phyloP scores from a whole-genome alignment of 495 filamentous ascomycete genomes.

The Neurospora sublineolata region DNA sequence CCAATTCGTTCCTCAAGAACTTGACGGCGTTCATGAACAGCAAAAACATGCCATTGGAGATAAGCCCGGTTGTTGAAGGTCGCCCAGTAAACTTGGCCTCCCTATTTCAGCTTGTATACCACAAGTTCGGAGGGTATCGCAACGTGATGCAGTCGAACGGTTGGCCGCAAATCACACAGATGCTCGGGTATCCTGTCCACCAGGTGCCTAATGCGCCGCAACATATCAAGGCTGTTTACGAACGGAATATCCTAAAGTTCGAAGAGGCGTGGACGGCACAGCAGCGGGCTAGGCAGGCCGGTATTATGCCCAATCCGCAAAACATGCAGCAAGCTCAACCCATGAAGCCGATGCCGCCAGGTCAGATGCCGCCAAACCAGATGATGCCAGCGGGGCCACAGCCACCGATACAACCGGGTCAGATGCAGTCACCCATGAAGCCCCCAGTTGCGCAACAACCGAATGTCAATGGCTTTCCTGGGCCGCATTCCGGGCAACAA shows the following conservation, averaged over 20 bases:
- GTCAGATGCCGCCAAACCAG: slow-evolving; percentile 35
- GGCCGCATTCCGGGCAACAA: slow-evolving; percentile 32
- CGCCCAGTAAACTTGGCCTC: slow-evolving; percentile 59
- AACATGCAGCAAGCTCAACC: slow-evolving; percentile 27
- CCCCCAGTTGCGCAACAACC: slow-evolving; percentile 35
- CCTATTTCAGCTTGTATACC: slow-evolving; percentile 65
- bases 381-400: slow-evolving; percentile 36
- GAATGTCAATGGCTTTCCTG: slow-evolving; percentile 38
- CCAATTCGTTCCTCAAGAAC: slow-evolving; percentile 64
- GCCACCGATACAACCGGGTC: slow-evolving; percentile 36
- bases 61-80: slow-evolving; percentile 56
- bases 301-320: slow-evolving; percentile 10
- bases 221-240: slow-evolving; percentile 62
- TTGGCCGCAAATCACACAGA: slow-evolving; percentile 61
- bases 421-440: slow-evolving; percentile 39
- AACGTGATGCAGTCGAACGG: slow-evolving; percentile 50
- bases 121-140: slow-evolving; percentile 62
- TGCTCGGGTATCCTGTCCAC: slow-evolving; percentile 52
- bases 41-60: slow-evolving; percentile 56
- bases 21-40: slow-evolving; percentile 60
- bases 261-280: slow-evolving; percentile 58
- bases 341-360: slow-evolving; percentile 24
- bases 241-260: slow-evolving; percentile 59
- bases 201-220: slow-evolving; percentile 53
- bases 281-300: slow-evolving; percentile 44